A percentile compares a stretch with the other conserved stretches of the same genome.
Evolutionary conservation across 2,329 filamentous ascomycete genomes (phyloP).

Genomic region (Pseudopithomyces maydicus): DNA sequence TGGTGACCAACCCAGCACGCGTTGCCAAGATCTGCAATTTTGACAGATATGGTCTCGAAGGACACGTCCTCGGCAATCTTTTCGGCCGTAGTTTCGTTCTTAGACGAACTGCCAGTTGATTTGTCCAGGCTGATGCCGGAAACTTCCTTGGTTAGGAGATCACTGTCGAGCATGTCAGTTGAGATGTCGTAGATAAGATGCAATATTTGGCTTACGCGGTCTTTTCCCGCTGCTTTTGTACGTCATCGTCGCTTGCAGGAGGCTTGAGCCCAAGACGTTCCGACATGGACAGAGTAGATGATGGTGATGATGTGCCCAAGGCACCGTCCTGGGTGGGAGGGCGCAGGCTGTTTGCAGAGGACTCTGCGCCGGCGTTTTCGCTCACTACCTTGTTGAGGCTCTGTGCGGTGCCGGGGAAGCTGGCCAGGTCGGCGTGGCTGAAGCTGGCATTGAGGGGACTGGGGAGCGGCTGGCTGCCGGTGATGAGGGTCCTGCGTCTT

Average conservation of each 20-base stretch:
- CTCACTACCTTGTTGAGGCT: slow-evolving; percentile 86
- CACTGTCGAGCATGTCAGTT: slow-evolving; percentile 56
- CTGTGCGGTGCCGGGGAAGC: slow-evolving; percentile 63
- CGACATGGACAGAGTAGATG: slow-evolving; percentile 60
- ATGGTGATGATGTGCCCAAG: slow-evolving; percentile 54
- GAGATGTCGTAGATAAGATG: neutral
- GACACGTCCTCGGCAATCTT: slow-evolving; percentile 65
- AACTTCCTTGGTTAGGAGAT: slow-evolving; percentile 88
- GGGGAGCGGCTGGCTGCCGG: slow-evolving; percentile 92
- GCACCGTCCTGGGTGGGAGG: slow-evolving; percentile 51
- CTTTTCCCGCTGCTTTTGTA: slow-evolving; percentile 85
- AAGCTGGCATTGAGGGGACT: slow-evolving; percentile 94
- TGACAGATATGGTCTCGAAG: slow-evolving; percentile 91
- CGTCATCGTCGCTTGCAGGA: slow-evolving; percentile 55
- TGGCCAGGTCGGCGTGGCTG: slow-evolving; percentile 72
- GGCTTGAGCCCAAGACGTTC: slow-evolving; percentile 61
- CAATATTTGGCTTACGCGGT: slow-evolving; percentile 71
- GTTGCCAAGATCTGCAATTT: slow-evolving; percentile 97
- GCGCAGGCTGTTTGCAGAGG: slow-evolving; percentile 49
- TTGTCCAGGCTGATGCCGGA: slow-evolving; percentile 92
- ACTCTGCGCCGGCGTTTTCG: slow-evolving; percentile 66
- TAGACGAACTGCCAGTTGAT: slow-evolving; percentile 56
- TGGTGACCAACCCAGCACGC: slow-evolving; percentile 99
- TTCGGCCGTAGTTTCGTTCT: slow-evolving; percentile 55
- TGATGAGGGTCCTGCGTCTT: slow-evolving; percentile 90